Percentiles rank a stretch among this genome's conserved stretches.
These are phyloP conservation scores for Ganoderma meredithae DNA, from an alignment of 1,284 basidiomycete species.

Conservation along the genomic window DNA sequence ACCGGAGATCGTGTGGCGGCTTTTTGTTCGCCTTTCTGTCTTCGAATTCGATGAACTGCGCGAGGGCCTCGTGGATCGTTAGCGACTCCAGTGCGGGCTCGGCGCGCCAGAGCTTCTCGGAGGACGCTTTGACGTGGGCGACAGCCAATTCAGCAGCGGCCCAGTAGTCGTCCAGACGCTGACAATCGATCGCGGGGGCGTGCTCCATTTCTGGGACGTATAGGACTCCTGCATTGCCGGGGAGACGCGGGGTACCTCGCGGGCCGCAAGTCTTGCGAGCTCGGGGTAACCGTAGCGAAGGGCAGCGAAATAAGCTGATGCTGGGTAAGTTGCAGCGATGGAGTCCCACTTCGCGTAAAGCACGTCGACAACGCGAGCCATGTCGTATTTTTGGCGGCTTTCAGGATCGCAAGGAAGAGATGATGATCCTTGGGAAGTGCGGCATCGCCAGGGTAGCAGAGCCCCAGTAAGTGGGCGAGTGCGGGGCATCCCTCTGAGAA, in stretches of 20 bases:
- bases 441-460: conserved; percentile 19
- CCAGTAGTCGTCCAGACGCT: neutral
- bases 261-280: conserved; percentile 25
- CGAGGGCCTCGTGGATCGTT: neutral
- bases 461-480: neutral
- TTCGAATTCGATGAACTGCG: neutral
- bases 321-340: conserved; percentile 10
- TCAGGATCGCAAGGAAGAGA: conserved; percentile 19
- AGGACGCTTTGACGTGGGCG: neutral
- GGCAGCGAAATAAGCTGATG: conserved; percentile 27
- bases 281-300: conserved; percentile 18
- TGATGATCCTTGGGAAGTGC: conserved; percentile 15
- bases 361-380: conserved; percentile 16
- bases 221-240: neutral
- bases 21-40: neutral
- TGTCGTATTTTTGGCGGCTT: conserved; percentile 36
- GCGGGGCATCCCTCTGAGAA: neutral
- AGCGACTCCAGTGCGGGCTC: neutral
- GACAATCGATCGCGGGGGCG: conserved; percentile 1
- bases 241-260: conserved; percentile 4
- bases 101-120: neutral
- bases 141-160: neutral
- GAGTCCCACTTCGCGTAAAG: conserved; percentile 11
- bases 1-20: neutral
- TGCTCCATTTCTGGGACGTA: conserved; percentile 13